Evolutionary conservation across 1,284 basidiomycete species (phyloP).

Genomic region (Austroboletus niveus): DNA sequence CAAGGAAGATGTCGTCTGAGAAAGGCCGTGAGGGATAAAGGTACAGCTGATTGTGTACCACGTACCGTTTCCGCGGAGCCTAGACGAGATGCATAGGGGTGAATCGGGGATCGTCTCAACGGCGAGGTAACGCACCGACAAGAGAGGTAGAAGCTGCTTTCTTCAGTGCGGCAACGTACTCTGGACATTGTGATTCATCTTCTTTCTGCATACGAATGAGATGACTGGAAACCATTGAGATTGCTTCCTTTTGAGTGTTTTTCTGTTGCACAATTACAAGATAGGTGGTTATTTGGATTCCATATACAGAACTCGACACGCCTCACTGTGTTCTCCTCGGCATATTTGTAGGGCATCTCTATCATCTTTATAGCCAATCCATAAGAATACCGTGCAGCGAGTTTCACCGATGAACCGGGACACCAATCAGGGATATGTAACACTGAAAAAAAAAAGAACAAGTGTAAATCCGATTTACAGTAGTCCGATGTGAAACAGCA

Average conservation of each 20-base stretch:
- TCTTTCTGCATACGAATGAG: conserved; percentile 5
- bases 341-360: conserved; percentile 15
- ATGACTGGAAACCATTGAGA: conserved; percentile 18
- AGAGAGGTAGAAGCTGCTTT: conserved; percentile 8
- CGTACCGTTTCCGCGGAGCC: conserved; percentile 17
- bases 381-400: conserved; percentile 5
- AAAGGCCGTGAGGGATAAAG: not conserved
- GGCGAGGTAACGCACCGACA: conserved; percentile 5
- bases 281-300: too few relatives aligned
- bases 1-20: conserved; percentile 10
- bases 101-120: not conserved
- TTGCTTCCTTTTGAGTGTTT: not conserved
- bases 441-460: conserved; percentile 4
- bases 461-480: not conserved
- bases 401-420: conserved; percentile 18
- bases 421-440: conserved; percentile 22
- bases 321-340: conserved; percentile 3
- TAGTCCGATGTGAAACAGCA: not conserved
- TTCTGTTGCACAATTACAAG: not conserved
- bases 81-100: not conserved
- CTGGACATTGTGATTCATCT: conserved; percentile 2
- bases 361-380: not conserved
- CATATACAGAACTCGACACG: too few relatives aligned
- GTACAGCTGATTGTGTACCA: not conserved
- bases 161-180: conserved; percentile 9